Evolutionary conservation across 495 filamentous ascomycete genomes (phyloP), one percentile per base, ranked within the genome.

Genomic region (Podospora appendiculata): DNA sequence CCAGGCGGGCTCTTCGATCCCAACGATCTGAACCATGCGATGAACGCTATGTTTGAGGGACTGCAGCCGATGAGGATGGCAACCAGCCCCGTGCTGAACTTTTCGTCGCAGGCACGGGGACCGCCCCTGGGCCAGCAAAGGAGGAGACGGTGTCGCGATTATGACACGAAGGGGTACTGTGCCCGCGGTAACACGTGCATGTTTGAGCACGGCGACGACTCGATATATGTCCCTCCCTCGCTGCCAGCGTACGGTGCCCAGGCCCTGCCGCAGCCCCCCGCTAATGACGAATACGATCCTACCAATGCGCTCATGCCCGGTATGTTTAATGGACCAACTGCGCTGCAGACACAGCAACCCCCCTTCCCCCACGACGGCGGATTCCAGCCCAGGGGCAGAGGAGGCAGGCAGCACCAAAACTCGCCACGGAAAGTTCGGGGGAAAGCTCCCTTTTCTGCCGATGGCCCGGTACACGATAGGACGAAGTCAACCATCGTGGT

Each of bases 161-260:
- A 90, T 63, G 91, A 96, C 55, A 82, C 78, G 1, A 89, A 90
- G 57, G 93, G 93, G 0, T 94, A 85, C 56, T 97, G 92, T 60
- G 80, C 86, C 34, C 68, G 85, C 45, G 90, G 77, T 51, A 81
- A 79, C 41, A 61, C 52, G 7, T 97, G 92, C 65, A 84, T 78
- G 5, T 96, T 87, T 57, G 84, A 93, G 62, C 92, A 97, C 61
- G 87, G 83, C n/a, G 58, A 58, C 36, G 56, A 59, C 38, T 47
- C 53, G 3, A 41, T 52, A 3, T 60, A 51, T 32, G 42, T 54
- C 9, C 48, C 54, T 10, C 18, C 55, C 12, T 40, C 56, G 6
- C 32, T 9, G n/a, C 25, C 25, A 4, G 48, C 38, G 18, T 47
- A 41, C 14, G 45, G 39, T 10, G 19, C 43, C 46, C 58, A 13